Evolutionary conservation across 306 rosid genomes (phyloP).

Genomic region (Vachellia collinsii): DNA sequence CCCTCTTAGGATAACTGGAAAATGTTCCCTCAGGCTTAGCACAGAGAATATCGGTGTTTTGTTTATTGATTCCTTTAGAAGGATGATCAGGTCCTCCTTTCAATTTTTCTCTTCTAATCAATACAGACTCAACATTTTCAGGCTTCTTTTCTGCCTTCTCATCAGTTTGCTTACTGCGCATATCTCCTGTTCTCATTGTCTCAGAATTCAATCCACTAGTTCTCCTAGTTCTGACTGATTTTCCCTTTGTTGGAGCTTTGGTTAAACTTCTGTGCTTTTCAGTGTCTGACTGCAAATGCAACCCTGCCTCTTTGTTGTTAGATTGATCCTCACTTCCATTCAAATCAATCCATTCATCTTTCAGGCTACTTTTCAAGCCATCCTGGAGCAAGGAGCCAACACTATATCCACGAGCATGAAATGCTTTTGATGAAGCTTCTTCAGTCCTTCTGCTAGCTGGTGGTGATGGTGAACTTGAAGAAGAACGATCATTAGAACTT

Average conservation of each 20-base stretch:
- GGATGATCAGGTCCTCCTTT: slow-evolving; percentile 44
- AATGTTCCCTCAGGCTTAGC: slow-evolving; percentile 43
- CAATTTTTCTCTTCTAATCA: slow-evolving; percentile 50
- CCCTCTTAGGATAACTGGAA: slow-evolving; percentile 35
- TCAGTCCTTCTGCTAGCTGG: slow-evolving; percentile 41
- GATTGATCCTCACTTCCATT: slow-evolving; percentile 38
- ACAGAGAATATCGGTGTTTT: slow-evolving; percentile 36
- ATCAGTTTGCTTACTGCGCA: slow-evolving; percentile 43
- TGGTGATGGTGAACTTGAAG: slow-evolving; percentile 45
- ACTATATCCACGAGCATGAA: slow-evolving; percentile 52
- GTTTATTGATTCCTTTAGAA: slow-evolving; percentile 36
- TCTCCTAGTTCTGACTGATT: slow-evolving; percentile 88
- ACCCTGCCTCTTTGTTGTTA: slow-evolving; percentile 40
- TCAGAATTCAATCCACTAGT: slow-evolving; percentile 44
- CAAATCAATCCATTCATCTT: slow-evolving; percentile 44
- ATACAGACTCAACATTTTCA: slow-evolving; percentile 38
- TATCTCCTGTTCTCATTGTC: slow-evolving; percentile 43
- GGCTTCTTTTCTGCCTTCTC: slow-evolving; percentile 47
- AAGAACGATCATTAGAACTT: slow-evolving; percentile 45
- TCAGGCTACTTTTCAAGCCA: slow-evolving; percentile 40
- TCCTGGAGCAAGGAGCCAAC: slow-evolving; percentile 38
- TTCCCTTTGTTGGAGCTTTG: slow-evolving; percentile 64
- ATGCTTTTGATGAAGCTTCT: slow-evolving; percentile 46
- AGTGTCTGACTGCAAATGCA: slow-evolving; percentile 40
- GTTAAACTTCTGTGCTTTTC: slow-evolving; percentile 43